A percentile compares a stretch with the other conserved stretches of the same genome.
These are phyloP conservation scores for Nakaseomyces glabratus DNA, from an alignment of 1,139 yeast species.

Conservation along the genomic window DNA sequence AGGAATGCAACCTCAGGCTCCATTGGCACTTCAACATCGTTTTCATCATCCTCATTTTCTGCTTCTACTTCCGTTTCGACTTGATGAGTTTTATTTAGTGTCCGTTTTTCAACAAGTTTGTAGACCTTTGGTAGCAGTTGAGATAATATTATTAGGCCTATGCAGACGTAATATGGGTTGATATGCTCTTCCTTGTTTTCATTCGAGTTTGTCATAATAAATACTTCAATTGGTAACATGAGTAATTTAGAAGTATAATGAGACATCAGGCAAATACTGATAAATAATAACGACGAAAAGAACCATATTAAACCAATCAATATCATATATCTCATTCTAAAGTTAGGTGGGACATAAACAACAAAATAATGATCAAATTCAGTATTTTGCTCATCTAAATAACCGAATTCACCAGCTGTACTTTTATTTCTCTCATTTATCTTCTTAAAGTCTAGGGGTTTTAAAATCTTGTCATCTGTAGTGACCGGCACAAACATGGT, in stretches of 20 bases:
- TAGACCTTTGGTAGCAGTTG: constrained; percentile 5
- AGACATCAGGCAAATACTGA: constrained; percentile 32
- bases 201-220: neutral
- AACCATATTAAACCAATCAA: constrained; percentile 61
- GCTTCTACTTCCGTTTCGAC: constrained; percentile 3
- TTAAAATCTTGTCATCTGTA: constrained; percentile 59
- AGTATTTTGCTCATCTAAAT: constrained; percentile 42
- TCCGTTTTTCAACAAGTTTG: constrained; percentile 3
- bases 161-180: constrained; percentile 18
- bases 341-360: constrained; percentile 81
- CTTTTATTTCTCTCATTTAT: constrained; percentile 30
- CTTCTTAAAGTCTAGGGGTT: constrained; percentile 34
- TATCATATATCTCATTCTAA: constrained; percentile 48
- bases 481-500: constrained; percentile 75
- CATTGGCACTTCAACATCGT: neutral
- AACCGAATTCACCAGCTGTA: constrained; percentile 41
- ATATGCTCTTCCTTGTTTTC: constrained; percentile 9
- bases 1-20: neutral
- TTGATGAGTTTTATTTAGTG: neutral
- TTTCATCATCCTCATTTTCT: neutral
- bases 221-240: neutral
- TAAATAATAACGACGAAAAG: constrained; percentile 48
- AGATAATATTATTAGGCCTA: constrained; percentile 21
- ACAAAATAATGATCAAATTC: constrained; percentile 56
- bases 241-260: constrained; percentile 20